Base-by-base conservation (phyloP, 73 alveolate genomes). In the Stentor coeruleus region DNA sequence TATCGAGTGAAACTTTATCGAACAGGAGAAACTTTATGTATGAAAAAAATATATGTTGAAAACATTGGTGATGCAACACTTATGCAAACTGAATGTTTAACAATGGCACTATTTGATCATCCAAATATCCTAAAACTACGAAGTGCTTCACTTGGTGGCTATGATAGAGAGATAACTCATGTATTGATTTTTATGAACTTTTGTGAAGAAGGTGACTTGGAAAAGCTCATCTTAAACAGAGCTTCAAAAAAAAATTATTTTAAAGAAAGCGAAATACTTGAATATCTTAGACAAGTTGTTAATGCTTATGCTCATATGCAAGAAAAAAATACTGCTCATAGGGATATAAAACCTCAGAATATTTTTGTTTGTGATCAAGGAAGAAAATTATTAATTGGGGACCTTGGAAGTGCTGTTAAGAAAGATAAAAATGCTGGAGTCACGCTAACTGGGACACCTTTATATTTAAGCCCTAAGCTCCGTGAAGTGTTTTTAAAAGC, bases 281-380 rank as follows among this genome's bases (percentile, higher is more conserved):
- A 6, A 11, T 49, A 49, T 20, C 6, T 49, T 6, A 20, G 20
- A 49, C 66, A 49, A 20, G 28, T 49, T 49, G 6, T 49, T 20
- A 11, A 6, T 11, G 66, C 66, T 49, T 49, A 49, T 49, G 20
- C 6, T 11, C 20, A 49, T 20, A 49, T 49, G 66, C 28, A 49
- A 49, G 20, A 20, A 11, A 6, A 49, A 49, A 49, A 49, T 11
- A 49, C 20, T 20, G 66, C 66, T 11, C 66, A 49, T 49, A 6
- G 66, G 66, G 66, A 49, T 49, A 49, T 49, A 6, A 49, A 49
- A 49, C 66, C 66, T 49, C 66, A 49, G 20, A 49, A 49, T 49
- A 49, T 49, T 49, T 20, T 49, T 20, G 20, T 49, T 49, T 49
- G 66, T 49, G 66, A 49, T 11, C 6, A 49, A 20, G 66, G 66